A percentile compares a stretch with the other conserved stretches of the same genome.
phyloP scores from a whole-genome alignment of 108 stramenopile species.

The Nannochloropsis salina region DNA sequence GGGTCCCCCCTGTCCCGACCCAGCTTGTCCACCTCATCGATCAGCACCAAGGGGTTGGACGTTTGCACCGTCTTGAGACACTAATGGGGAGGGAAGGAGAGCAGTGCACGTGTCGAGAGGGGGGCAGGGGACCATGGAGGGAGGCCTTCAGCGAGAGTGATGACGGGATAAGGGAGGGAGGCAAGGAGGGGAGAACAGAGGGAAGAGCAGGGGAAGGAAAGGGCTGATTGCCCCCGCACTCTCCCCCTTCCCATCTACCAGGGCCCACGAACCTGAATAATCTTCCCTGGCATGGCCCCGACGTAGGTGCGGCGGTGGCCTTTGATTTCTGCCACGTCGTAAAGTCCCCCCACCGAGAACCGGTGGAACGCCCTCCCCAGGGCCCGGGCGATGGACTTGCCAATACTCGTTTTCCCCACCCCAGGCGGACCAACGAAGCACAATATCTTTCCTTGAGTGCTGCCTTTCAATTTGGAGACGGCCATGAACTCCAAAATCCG shows the following conservation, averaged over 20 bases:
- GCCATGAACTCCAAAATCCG: conserved; percentile 96
- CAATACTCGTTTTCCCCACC: conserved; percentile 77
- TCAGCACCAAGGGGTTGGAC: conserved; percentile 83
- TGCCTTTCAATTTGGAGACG: conserved; percentile 81
- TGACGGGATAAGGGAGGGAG: neutral
- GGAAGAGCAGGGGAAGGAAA: too few relatives aligned
- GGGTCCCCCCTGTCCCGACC: conserved; percentile 84
- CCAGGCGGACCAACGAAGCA: conserved; percentile 93
- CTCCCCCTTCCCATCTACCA: too few relatives aligned
- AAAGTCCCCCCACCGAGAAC: conserved; percentile 88
- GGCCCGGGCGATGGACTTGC: conserved; percentile 78
- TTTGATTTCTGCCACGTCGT: conserved; percentile 91
- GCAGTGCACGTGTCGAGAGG: neutral
- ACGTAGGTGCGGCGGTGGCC: conserved; percentile 95
- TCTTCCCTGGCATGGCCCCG: conserved; percentile 95
- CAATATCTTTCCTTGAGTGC: conserved; percentile 87
- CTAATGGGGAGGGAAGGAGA: conserved; percentile 68
- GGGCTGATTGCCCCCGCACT: too few relatives aligned
- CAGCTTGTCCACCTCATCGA: conserved; percentile 98
- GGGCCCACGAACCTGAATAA: neutral
- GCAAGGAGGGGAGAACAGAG: neutral
- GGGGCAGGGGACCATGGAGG: neutral
- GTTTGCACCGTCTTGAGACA: conserved; percentile 76
- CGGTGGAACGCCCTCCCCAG: conserved; percentile 89
- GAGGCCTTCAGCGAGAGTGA: neutral